Evolutionary conservation across 768 basidiomycete genomes (phyloP).

Genomic region (Pleurotus platypus): DNA sequence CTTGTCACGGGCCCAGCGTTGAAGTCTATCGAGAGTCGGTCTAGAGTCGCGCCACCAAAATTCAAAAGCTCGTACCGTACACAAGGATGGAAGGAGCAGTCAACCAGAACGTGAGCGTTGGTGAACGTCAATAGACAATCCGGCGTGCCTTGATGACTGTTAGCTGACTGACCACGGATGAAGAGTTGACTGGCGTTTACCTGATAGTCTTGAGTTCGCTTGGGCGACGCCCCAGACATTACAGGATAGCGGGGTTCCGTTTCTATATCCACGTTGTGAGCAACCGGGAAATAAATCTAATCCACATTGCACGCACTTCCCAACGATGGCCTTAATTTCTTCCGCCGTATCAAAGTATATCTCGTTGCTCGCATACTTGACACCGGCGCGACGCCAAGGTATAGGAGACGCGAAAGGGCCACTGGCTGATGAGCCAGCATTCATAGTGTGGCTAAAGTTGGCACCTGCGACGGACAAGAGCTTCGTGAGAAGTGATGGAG

Average conservation of each 20-base stretch:
- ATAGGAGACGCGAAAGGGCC: slow-evolving; percentile 82
- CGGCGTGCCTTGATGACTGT: slow-evolving; percentile 64
- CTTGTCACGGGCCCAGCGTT: slow-evolving; percentile 75
- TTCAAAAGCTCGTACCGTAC: slow-evolving; percentile 57
- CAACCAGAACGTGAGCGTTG: slow-evolving; percentile 67
- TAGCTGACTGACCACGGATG: slow-evolving; percentile 7
- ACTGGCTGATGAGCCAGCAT: slow-evolving; percentile 39
- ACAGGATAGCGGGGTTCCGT: slow-evolving; percentile 63
- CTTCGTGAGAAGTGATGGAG: slow-evolving; percentile 83
- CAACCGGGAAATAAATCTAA: too few species aligned
- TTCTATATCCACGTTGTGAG: slow-evolving; percentile 34
- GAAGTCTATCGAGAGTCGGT: slow-evolving; percentile 45
- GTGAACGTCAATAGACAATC: slow-evolving; percentile 77
- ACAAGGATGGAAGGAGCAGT: slow-evolving; percentile 90
- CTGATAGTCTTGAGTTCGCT: slow-evolving; percentile 73
- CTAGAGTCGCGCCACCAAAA: slow-evolving; percentile 7
- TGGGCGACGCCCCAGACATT: slow-evolving; percentile 77
- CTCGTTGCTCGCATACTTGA: slow-evolving; percentile 85
- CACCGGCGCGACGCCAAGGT: slow-evolving; percentile 86
- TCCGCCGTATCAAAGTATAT: slow-evolving; percentile 91
- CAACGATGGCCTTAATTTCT: slow-evolving; percentile 73
- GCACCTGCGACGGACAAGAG: slow-evolving; percentile 51
- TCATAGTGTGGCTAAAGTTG: slow-evolving; percentile 44
- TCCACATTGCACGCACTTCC: slow-evolving; percentile 47
- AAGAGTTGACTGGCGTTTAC: slow-evolving; percentile 28